These are phyloP conservation scores for Mitragyna speciosa DNA, from an alignment of 257 asterid species.

Conservation along the genomic window DNA sequence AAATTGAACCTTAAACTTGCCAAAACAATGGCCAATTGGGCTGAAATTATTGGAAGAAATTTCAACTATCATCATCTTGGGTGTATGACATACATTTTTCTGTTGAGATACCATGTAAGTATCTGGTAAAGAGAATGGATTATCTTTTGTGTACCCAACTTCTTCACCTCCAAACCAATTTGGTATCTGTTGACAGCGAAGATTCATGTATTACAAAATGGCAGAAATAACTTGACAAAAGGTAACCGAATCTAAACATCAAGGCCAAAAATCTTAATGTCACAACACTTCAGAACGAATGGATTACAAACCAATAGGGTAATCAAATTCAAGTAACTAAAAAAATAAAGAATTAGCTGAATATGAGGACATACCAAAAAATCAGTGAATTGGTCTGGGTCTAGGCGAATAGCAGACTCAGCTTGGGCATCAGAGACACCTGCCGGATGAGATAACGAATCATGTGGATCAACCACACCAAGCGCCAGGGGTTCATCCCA, in stretches of 20 bases:
- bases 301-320: conserved; percentile 4
- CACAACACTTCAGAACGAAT: not conserved
- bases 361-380: conserved; percentile 52
- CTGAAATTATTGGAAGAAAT: not conserved
- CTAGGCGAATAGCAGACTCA: conserved; percentile 75
- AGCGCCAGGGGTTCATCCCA: conserved; percentile 86
- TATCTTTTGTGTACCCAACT: conserved; percentile 65
- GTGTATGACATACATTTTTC: conserved; percentile 57
- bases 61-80: not conserved
- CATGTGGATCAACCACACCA: conserved; percentile 93
- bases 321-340: not conserved
- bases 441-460: conserved; percentile 90
- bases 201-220: conserved; percentile 16
- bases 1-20: not conserved
- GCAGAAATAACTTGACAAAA: conserved; percentile 4
- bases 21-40: not conserved
- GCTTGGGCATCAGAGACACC: conserved; percentile 90
- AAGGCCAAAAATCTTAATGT: not conserved
- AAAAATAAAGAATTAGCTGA: not conserved
- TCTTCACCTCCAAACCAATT: conserved; percentile 72
- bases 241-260: not conserved
- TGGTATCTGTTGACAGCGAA: conserved; percentile 58
- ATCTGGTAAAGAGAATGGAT: conserved; percentile 85
- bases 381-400: conserved; percentile 78
- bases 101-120: conserved; percentile 77